Base-by-base conservation (phyloP, 345 rosid species). In the Firmiana major region DNA sequence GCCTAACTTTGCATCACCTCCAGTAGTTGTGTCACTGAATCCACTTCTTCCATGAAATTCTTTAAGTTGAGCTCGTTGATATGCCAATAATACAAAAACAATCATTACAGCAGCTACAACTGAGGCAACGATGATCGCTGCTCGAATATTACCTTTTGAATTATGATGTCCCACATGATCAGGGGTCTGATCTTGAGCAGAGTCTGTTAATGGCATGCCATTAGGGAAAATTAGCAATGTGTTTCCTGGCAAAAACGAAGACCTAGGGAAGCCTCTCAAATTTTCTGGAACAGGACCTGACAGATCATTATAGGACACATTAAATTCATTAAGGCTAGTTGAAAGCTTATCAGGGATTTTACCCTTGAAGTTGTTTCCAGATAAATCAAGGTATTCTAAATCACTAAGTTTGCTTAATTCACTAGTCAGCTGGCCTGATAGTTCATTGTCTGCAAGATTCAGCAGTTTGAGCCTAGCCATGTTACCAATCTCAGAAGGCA, bases 231-330 rank as follows among this genome's bases (percentile, higher is more conserved):
- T 57, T 63, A 94, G 84, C 67, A 74, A 86, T 51, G 85, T 70
- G 84, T 94, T 94, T 48, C 97, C 97, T 71, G 94, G 97, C 67
- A 1, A 83, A 78, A 94, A 94, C 10, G 94, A 91, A 3, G 93
- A 87, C 31, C 2, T 75, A 10, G 86, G 80, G 77, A 89, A 90
- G 57, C 55, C 59, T 78, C 76, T 86, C 84, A 92, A 81, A 34
- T 81, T 82, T 65, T 84, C 81, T 9, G 98, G 97, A 48, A 94
- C 78, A 34, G 28, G 63, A 38, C 98, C 98, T 19, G 94, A 85
- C 36, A 94, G 80, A 79, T 90, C 87, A 65, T 94, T 94, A 72
- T 84, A 24, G 53, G 98, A 92, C 68, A 94, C 90, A 82, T 94
- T 93, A 70, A 94, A 90, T 54, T 74, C 86, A 82, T 26, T 77